Base-by-base conservation (phyloP, 2,329 filamentous ascomycete species). In the Microdochium nivale region DNA sequence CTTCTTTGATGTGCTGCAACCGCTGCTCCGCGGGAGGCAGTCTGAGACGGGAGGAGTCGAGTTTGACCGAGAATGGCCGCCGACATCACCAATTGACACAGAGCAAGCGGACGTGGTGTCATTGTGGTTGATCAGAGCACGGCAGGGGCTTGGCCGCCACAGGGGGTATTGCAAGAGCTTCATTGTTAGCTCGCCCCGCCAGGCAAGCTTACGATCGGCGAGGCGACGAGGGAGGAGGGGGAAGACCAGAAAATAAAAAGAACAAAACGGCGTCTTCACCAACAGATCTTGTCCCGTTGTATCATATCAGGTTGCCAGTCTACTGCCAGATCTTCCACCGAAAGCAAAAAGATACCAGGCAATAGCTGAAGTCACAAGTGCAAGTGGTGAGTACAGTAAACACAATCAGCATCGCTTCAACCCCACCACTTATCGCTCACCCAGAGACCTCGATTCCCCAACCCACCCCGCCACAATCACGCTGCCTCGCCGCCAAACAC, bases 1-100 rank as follows among this genome's bases (percentile, higher is more conserved):
- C n/a, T n/a, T n/a, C n/a, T n/a, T n/a, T n/a, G n/a, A n/a, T n/a
- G n/a, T n/a, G n/a, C n/a, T n/a, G n/a, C n/a, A n/a, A n/a, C n/a
- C n/a, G n/a, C n/a, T n/a, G n/a, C n/a, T n/a, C n/a, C n/a, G n/a
- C n/a, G n/a, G n/a, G n/a, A n/a, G n/a, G n/a, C n/a, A n/a, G n/a
- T n/a, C n/a, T n/a, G n/a, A n/a, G 27, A 11, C 27, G 5, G 27
- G 27, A 30, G 27, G 27, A 30, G 11, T 30, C 27, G 27, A 30
- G 27, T 30, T 30, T 30, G 5, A 30, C 27, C 27, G 27, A 30
- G 27, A 30, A 30, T 5, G 27, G 27, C 27, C 40, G 40, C 40
- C 40, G 40, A 44, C 40, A 44, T 44, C 40, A 44, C 40, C 40
- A 44, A 44, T 44, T 44, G 40, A 37, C 33, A 37, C 33, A 37